Evolutionary conservation across 2,329 filamentous ascomycete genomes (phyloP), one percentile per base, ranked within the genome.

Genomic region (Aspergillus floridensis): DNA sequence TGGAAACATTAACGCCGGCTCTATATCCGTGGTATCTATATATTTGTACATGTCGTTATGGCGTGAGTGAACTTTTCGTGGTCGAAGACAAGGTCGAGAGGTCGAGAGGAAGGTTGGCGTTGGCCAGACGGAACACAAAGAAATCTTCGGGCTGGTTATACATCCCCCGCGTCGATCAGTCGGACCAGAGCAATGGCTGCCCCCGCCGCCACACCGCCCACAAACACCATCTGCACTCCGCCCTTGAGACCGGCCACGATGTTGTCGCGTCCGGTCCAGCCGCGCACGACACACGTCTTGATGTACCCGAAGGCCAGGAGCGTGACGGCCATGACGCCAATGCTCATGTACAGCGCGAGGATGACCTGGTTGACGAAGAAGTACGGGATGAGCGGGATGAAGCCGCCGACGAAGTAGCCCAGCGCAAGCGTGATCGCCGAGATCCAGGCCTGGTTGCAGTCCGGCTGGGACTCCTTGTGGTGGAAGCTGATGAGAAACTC

Each of bases 341-440:
- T 74, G 57, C 76, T 78, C 64, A 68, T 76, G 58, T 82, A 79
- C 53, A 92, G 75, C 7, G 81, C 82, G 16, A 71, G 62, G 35
- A 75, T 67, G 5, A 84, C 78, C 26, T 77, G 68, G 5, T 78
- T 62, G 19, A 81, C 77, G 57, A 88, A 79, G 64, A 91, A 87
- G 75, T 91, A 91, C 0, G 88, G 88, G 47, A 89, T 74, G 67
- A 91, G 81, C 14, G 88, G 88, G n/a, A 91, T 82, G 56, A 90
- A 78, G 0, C 88, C 88, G 21, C 88, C 88, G 22, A 90, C 72
- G 55, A 91, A 86, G 71, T 91, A 91, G 38, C 87, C 87, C 16
- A 86, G 68, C 0, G 87, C 86, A 67, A 91, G 88, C 8, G 86
- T 90, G 26, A 86, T 63, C 2, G 86, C 88, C 0, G 84, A 87